These are phyloP conservation scores for Alternaria viburni DNA, from an alignment of 2,329 filamentous ascomycete genomes.

Conservation along the genomic window DNA sequence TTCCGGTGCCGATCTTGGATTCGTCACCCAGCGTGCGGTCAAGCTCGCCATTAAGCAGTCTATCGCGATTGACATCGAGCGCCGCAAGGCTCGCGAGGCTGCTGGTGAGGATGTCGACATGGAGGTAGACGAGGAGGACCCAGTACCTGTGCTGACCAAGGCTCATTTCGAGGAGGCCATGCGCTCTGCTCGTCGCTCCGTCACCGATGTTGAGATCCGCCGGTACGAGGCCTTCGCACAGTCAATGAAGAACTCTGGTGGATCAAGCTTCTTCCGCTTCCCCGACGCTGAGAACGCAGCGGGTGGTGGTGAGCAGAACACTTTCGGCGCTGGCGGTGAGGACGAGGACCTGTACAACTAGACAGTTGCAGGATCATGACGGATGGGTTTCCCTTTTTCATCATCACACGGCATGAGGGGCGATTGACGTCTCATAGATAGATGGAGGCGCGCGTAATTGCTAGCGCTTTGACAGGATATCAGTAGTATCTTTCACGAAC, in stretches of 20 bases:
- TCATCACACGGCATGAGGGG: constrained; percentile 17
- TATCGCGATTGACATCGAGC: constrained; percentile 87
- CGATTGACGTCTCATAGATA: constrained; percentile 15
- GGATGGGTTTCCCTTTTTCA: constrained; percentile 20
- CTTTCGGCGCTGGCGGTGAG: constrained; percentile 84
- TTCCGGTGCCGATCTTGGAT: constrained; percentile 98
- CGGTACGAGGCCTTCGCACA: constrained; percentile 98
- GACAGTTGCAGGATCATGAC: constrained; percentile 40
- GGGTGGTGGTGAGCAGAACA: constrained; percentile 54
- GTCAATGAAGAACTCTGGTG: constrained; percentile 98
- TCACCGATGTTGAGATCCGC: constrained; percentile 95
- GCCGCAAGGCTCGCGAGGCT: constrained; percentile 86
- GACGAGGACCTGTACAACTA: constrained; percentile 98
- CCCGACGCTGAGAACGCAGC: constrained; percentile 61
- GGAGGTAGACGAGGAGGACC: constrained; percentile 81
- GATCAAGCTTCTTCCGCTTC: constrained; percentile 98
- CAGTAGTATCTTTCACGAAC: constrained; percentile 6
- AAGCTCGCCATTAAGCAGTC: constrained; percentile 99
- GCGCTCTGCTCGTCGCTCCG: constrained; percentile 90
- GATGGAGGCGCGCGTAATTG: constrained; percentile 26
- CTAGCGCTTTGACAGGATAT: constrained; percentile 9
- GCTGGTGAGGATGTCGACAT: constrained; percentile 72
- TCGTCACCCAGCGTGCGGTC: constrained; percentile 97
- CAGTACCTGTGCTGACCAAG: constrained; percentile 93
- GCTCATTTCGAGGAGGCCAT: constrained; percentile 99